Percentiles rank a stretch among this genome's conserved stretches.
phyloP scores from a whole-genome alignment of 192 early-diverging fungal genomes.

The Allomyces arbusculus region DNA sequence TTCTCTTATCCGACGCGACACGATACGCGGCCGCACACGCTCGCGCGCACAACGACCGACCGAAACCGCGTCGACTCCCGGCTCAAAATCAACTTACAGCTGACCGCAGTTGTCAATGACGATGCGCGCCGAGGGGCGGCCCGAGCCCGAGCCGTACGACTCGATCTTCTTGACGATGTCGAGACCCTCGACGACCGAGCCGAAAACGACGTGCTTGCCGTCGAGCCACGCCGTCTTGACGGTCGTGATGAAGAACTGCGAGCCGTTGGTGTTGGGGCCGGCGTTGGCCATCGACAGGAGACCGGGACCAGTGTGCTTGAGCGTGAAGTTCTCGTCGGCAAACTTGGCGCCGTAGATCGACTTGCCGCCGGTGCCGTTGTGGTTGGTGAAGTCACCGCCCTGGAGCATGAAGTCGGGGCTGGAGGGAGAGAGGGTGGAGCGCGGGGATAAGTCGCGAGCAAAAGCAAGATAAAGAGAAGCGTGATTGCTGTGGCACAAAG shows the following conservation, averaged over 20 bases:
- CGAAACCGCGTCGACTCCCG: too few relatives aligned
- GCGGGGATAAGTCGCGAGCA: not conserved
- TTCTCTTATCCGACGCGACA: too few relatives aligned
- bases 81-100: constrained; percentile 15
- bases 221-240: constrained; percentile 69
- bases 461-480: not conserved
- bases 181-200: constrained; percentile 40
- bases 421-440: constrained; percentile 3
- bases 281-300: constrained; percentile 75
- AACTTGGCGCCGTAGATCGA: constrained; percentile 68
- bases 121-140: constrained; percentile 25
- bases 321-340: constrained; percentile 35
- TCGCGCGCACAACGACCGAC: too few relatives aligned
- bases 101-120: constrained; percentile 45
- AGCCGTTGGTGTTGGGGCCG: constrained; percentile 68
- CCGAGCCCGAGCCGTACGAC: constrained; percentile 24
- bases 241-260: constrained; percentile 80
- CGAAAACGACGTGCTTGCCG: constrained; percentile 70
- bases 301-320: constrained; percentile 39
- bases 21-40: too few relatives aligned
- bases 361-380: constrained; percentile 76
- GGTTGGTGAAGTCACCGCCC: constrained; percentile 68
- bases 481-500: constrained; percentile 1
- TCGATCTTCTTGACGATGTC: constrained; percentile 49
- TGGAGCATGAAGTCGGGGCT: constrained; percentile 52